Base-by-base conservation (phyloP, 352 stramenopile species). In the Pythium rishiriense region DNA sequence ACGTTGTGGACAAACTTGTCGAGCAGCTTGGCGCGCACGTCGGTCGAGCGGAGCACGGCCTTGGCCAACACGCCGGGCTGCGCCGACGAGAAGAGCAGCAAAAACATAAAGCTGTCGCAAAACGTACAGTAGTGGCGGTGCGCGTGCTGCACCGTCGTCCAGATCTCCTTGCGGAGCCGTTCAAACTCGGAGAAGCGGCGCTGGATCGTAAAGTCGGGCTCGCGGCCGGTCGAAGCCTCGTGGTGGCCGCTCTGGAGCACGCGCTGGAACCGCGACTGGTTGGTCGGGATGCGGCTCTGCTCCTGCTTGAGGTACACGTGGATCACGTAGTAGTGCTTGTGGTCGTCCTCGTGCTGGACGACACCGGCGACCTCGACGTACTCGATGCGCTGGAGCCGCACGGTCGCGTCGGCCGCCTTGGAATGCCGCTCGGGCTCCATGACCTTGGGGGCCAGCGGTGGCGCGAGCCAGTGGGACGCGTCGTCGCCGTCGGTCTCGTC, bases 181-280 rank as follows among this genome's bases (percentile, higher is more conserved):
- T 67, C 64, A 45, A 90, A 90, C 31, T 90, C 79, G 22, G 79
- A 86, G 65, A 85, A 90, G 37, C 79, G 79, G n/a, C 74, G 71
- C 58, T 88, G 68, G 42, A 90, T 70, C 8, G 67, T 69, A 52
- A 78, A 85, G 58, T 87, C 81, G 4, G 81, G 79, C 52, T 65
- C 35, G 26, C 39, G 25, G 2, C 46, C 7, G 45, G 9, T 33
- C 5, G 35, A 8, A 29, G 37, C 7, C 9, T 57, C 37, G 41
- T 47, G 31, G 42, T 61, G 50, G 50, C 19, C 26, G 15, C 49
- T 28, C 28, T 57, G 64, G 22, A 51, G 33, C 22, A 52, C 56
- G 28, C 37, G 55, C 10, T 50, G 31, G 43, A 43, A 25, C 1
- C 41, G 50, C 31, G 35, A 28, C 25, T 52, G 49, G 55, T 70